Conservation (phyloP, 352 stramenopile species). For the Halophytophthora batemanensis region DNA sequence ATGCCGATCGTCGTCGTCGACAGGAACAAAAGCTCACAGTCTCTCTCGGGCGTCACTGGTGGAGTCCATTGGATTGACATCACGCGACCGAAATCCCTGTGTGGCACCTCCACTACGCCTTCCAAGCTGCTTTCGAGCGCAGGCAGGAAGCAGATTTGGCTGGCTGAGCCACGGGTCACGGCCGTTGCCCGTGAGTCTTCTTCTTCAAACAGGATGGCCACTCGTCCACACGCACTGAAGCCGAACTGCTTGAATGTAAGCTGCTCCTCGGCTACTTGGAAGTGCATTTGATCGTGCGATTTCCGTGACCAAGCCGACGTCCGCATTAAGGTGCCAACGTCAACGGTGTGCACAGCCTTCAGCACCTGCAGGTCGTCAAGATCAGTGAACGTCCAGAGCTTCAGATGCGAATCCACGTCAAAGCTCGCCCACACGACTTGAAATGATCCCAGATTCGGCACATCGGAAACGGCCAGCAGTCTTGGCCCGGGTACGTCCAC, state of each 20-base stretch:
- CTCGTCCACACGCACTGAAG: constrained; percentile 54
- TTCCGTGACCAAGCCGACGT: constrained; percentile 13
- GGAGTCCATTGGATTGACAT: constrained; percentile 69
- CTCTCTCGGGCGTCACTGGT: constrained; percentile 37
- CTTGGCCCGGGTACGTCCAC: constrained; percentile 28
- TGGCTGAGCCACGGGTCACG: constrained; percentile 11
- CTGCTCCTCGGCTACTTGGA: constrained; percentile 31
- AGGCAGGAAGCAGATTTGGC: constrained; percentile 51
- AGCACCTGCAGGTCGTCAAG: constrained; percentile 46
- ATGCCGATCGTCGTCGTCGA: constrained; percentile 63
- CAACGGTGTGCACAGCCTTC: constrained; percentile 33
- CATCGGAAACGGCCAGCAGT: constrained; percentile 34
- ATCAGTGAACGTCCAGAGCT: constrained; percentile 60
- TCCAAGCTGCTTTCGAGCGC: constrained; percentile 50
- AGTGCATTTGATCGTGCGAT: constrained; percentile 32
- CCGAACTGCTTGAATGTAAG: constrained; percentile 48
- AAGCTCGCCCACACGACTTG: constrained; percentile 47
- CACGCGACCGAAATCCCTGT: constrained; percentile 59
- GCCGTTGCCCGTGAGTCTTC: constrained; percentile 3
- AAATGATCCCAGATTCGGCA: constrained; percentile 47
- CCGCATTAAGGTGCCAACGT: constrained; percentile 36
- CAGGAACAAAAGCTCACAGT: constrained; percentile 63
- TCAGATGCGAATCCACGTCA: constrained; percentile 31
- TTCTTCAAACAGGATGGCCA: constrained; percentile 51
- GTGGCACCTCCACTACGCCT: constrained; percentile 45